Evolutionary conservation across 305 asterid species (phyloP).

Genomic region (Fraxinus sp.): DNA sequence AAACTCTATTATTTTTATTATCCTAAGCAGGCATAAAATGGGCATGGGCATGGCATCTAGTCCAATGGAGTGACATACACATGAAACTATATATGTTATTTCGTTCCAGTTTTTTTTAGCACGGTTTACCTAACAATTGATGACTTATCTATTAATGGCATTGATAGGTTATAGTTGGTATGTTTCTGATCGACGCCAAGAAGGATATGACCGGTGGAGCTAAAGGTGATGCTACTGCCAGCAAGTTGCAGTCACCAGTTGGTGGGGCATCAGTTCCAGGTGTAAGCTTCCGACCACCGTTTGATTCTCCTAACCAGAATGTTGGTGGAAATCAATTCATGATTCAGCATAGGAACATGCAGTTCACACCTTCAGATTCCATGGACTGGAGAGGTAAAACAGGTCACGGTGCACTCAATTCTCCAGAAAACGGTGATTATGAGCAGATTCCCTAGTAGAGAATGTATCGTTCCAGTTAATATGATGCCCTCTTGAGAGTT

Average conservation of each 20-base stretch:
- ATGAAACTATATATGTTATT: neutral
- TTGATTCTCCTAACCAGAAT: slow-evolving; percentile 42
- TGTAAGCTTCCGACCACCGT: slow-evolving; percentile 37
- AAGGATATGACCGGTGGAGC: slow-evolving; percentile 22
- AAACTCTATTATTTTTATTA: no score
- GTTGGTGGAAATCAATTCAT: slow-evolving; percentile 44
- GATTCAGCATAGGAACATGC: slow-evolving; percentile 35
- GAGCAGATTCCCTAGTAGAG: slow-evolving; percentile 33
- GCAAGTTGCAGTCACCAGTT: slow-evolving; percentile 44
- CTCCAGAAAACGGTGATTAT: slow-evolving; percentile 48
- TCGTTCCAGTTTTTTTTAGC: neutral
- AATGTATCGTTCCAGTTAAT: neutral
- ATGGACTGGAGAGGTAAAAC: slow-evolving; percentile 38
- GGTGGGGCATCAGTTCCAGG: slow-evolving; percentile 41
- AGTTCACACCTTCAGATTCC: slow-evolving; percentile 33
- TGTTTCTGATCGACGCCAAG: slow-evolving; percentile 44
- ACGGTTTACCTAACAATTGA: neutral
- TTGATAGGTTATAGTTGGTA: slow-evolving; percentile 48
- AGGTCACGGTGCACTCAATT: slow-evolving; percentile 28
- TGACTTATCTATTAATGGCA: neutral
- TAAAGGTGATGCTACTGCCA: slow-evolving; percentile 7
- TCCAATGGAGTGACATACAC: neutral
- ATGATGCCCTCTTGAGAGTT: neutral
- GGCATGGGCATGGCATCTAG: neutral
- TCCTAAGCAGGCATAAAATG: neutral